phyloP scores from a whole-genome alignment of 78 protist species.

The Dictyostelium firmibasis region DNA sequence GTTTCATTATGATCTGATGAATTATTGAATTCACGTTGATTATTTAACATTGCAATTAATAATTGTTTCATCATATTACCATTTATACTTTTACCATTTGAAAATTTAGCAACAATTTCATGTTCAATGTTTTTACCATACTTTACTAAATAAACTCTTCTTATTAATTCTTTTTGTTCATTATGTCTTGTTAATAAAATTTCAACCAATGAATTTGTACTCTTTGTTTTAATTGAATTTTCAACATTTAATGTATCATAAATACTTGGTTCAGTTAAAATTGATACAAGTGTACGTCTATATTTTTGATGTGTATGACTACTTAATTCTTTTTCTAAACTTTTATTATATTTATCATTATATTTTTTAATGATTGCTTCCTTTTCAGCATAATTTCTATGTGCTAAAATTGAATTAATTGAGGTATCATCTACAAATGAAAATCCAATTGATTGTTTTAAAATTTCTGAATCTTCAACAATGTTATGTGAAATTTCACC shows the following conservation, averaged over 20 bases:
- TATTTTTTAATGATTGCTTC: neutral
- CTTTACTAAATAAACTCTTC: neutral
- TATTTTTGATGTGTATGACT: neutral
- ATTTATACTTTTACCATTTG: neutral
- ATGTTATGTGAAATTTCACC: neutral
- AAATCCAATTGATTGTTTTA: neutral
- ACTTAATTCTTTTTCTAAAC: neutral
- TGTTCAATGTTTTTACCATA: conserved; percentile 7
- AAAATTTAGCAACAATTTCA: neutral
- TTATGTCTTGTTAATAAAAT: conserved; percentile 39
- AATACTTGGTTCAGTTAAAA: neutral
- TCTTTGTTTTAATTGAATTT: neutral
- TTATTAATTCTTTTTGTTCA: conserved; percentile 19
- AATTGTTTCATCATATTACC: neutral
- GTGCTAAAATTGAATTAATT: neutral
- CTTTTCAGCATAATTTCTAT: neutral
- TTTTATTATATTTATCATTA: neutral
- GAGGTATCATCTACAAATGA: neutral
- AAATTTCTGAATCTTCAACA: conserved; percentile 16
- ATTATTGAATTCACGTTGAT: neutral
- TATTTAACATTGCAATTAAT: neutral
- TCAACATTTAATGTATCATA: conserved; percentile 25
- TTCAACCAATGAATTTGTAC: neutral
- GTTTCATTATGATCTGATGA: neutral
- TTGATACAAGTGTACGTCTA: neutral